Evolutionary conservation across 2,329 filamentous ascomycete species (phyloP).

Genomic region (Plenodomus lindquistii): DNA sequence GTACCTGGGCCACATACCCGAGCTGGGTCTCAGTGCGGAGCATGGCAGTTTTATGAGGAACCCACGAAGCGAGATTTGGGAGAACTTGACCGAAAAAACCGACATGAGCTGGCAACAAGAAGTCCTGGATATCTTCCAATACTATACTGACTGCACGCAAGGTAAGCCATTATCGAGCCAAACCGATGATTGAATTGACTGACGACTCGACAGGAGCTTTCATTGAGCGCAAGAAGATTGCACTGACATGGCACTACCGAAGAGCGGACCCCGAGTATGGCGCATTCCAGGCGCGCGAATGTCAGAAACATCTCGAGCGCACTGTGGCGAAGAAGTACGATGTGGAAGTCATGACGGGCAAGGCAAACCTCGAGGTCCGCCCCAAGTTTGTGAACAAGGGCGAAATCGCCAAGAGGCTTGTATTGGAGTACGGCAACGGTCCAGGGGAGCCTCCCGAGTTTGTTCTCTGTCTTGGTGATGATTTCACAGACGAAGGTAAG

Average conservation of each 20-base stretch:
- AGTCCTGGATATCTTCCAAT: conserved; percentile 81
- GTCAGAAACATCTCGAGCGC: conserved; percentile 77
- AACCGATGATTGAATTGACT: conserved; percentile 14
- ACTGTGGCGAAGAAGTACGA: conserved; percentile 80
- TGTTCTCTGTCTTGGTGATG: conserved; percentile 88
- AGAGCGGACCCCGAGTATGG: conserved; percentile 86
- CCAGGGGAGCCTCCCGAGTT: conserved; percentile 72
- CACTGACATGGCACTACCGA: conserved; percentile 96
- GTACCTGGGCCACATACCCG: conserved; percentile 87
- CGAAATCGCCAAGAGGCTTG: conserved; percentile 84
- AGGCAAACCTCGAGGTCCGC: conserved; percentile 96
- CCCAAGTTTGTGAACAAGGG: conserved; percentile 98
- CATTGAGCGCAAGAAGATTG: conserved; percentile 91
- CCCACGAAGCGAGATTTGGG: conserved; percentile 77
- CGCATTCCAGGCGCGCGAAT: conserved; percentile 76
- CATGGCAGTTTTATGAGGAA: conserved; percentile 94
- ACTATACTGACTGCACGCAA: conserved; percentile 83
- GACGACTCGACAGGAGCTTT: conserved; percentile 75
- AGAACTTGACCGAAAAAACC: conserved; percentile 81
- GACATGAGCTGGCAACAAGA: conserved; percentile 94
- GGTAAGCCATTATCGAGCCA: conserved; percentile 56
- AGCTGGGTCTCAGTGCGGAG: conserved; percentile 92
- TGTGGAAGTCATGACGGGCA: conserved; percentile 94
- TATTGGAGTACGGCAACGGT: conserved; percentile 68
- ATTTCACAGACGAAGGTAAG: conserved; percentile 94